These are phyloP conservation scores for Alternaria conjuncta DNA, from an alignment of 2,329 filamentous ascomycete species.

Conservation along the genomic window DNA sequence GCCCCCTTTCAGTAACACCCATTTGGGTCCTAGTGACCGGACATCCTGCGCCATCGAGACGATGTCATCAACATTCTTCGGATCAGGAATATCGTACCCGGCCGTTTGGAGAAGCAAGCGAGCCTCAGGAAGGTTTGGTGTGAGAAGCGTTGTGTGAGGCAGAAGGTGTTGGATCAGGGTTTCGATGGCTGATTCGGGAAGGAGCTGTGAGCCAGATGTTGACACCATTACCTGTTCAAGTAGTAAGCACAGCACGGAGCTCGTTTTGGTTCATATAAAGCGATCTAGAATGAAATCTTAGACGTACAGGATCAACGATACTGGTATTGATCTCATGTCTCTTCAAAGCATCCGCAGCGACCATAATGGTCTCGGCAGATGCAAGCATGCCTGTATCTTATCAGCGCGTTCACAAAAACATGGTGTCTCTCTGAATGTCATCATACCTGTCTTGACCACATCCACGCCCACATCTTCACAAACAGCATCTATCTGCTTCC, in stretches of 20 bases:
- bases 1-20: conserved; percentile 88
- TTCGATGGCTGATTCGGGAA: conserved; percentile 69
- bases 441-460: conserved; percentile 85
- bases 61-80: conserved; percentile 69
- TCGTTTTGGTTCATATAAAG: not conserved
- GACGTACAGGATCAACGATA: conserved; percentile 76
- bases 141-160: conserved; percentile 71
- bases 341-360: conserved; percentile 69
- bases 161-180: conserved; percentile 67
- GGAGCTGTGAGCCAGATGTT: conserved; percentile 74
- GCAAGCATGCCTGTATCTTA: conserved; percentile 75
- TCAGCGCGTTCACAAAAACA: conserved; percentile 3
- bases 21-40: conserved; percentile 72
- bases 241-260: not conserved
- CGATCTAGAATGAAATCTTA: not conserved
- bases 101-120: conserved; percentile 66
- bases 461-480: conserved; percentile 85
- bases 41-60: conserved; percentile 71
- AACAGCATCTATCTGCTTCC: conserved; percentile 83
- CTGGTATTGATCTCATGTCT: conserved; percentile 63
- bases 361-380: conserved; percentile 70
- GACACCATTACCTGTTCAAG: conserved; percentile 79
- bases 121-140: conserved; percentile 80
- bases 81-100: conserved; percentile 53
- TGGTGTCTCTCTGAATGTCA: not conserved